Conservation (phyloP, 148 eudicot genomes). For the Chenopodium berlandieri region DNA sequence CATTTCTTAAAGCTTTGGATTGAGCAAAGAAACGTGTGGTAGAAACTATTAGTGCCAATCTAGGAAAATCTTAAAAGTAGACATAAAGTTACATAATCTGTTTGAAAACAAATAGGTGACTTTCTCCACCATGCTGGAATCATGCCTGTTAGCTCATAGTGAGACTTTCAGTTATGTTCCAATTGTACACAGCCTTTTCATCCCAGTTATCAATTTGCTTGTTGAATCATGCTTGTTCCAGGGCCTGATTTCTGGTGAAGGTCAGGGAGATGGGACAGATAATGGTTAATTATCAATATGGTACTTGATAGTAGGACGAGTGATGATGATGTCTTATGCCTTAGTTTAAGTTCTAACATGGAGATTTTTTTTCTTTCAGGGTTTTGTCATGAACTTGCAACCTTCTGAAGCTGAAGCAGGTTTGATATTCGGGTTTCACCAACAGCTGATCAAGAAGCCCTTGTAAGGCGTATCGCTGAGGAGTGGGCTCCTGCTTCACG, state of each 20-base stretch:
- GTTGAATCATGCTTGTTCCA: background rate
- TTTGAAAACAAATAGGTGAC: background rate
- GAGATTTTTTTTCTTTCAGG: conserved; percentile 41
- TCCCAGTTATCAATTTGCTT: background rate
- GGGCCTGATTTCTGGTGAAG: background rate
- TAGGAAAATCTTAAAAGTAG: background rate
- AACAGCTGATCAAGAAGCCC: conserved; percentile 62
- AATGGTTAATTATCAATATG: background rate
- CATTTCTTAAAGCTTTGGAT: background rate
- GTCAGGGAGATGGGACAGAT: background rate
- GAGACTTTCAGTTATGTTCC: background rate
- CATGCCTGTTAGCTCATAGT: background rate
- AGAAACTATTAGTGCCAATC: background rate
- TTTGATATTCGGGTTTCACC: conserved; percentile 94
- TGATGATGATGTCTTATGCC: background rate
- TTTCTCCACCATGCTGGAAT: background rate
- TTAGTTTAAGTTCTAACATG: conserved; percentile 11
- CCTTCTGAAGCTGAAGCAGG: conserved; percentile 98
- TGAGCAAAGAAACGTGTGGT: background rate
- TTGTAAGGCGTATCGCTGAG: conserved; percentile 71
- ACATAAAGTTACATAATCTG: background rate
- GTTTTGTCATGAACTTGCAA: conserved; percentile 97
- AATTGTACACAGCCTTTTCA: background rate
- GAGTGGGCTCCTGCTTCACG: conserved; percentile 99
- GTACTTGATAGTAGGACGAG: background rate